phyloP scores from a whole-genome alignment of 179 eudicot species.

The Spinacia oleracea region DNA sequence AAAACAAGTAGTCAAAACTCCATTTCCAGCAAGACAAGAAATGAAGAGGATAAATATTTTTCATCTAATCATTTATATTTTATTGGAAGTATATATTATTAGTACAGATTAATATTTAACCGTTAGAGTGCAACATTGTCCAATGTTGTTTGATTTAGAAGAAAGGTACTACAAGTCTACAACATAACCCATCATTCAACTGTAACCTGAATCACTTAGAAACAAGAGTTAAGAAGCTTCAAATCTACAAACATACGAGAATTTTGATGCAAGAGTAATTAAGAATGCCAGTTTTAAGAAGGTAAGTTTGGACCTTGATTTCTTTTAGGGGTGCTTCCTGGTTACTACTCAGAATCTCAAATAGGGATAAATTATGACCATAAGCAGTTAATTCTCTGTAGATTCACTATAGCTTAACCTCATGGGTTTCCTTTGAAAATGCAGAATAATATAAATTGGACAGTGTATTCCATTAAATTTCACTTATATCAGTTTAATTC shows the following conservation, averaged over 20 bases:
- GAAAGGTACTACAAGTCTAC: background rate
- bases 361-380: background rate
- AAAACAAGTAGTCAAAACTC: background rate
- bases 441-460: too few species aligned
- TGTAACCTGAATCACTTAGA: background rate
- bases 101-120: background rate
- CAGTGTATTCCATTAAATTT: too few species aligned
- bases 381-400: background rate
- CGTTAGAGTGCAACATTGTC: background rate
- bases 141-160: background rate
- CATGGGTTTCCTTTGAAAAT: too few species aligned
- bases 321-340: background rate
- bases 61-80: background rate
- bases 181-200: background rate
- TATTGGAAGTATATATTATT: background rate
- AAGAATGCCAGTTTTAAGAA: background rate
- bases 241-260: background rate
- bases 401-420: constrained; percentile 2
- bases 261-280: background rate
- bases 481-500: too few species aligned
- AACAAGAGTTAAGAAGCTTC: background rate
- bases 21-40: background rate
- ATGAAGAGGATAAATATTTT: background rate
- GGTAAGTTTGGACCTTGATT: background rate
- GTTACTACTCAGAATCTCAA: background rate